Evolutionary conservation across 441 rosid species (phyloP), one percentile per base, ranked within the genome.

Genomic region (Manihot esculenta): DNA sequence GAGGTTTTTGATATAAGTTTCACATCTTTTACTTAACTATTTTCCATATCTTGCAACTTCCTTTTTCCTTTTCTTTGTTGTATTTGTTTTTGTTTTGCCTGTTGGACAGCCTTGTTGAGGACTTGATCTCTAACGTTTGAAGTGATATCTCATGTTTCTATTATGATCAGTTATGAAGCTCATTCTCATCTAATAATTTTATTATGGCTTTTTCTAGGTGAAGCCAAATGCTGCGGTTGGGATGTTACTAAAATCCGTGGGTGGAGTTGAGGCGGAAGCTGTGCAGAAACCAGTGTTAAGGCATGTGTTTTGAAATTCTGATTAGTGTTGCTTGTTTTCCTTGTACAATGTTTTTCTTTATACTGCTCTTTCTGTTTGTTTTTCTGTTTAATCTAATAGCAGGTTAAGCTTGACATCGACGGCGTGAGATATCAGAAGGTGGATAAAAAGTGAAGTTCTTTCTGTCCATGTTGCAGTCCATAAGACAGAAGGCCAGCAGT

Each of bases 1-100:
- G 81, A 85, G 92, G 92, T 87, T 85, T 82, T 74, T 78, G 70
- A 76, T 78, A 71, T 70, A 69, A 75, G 74, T 74, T 75, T 65
- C 71, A 61, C 68, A n/a, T 26, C 60, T 61, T 51, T 30, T 50
- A 6, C 26, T 64, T 71, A 42, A 0, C 2, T 59, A 26, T 54
- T 75, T 58, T 45, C 13, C 17, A 15, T 30, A 11, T 60, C 41
- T 42, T 57, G 57, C 45, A 8, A n/a, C 53, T 74, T 54, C 17
- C 0, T 26, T 65, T 13, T 55, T 56, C 0, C 3, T n/a, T 26
- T 13, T 3, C n/a, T n/a, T n/a, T n/a, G n/a, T 42, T 23, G 30
- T 49, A 17, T 17, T 11, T 7, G 1, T 61, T 7, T 17, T 17
- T 42, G 41, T 38, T 38, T 38, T 5, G 42, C 42, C 42, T 38